Base-by-base conservation (phyloP, 1,284 basidiomycete genomes). In the Pisolithus thermaeus region DNA sequence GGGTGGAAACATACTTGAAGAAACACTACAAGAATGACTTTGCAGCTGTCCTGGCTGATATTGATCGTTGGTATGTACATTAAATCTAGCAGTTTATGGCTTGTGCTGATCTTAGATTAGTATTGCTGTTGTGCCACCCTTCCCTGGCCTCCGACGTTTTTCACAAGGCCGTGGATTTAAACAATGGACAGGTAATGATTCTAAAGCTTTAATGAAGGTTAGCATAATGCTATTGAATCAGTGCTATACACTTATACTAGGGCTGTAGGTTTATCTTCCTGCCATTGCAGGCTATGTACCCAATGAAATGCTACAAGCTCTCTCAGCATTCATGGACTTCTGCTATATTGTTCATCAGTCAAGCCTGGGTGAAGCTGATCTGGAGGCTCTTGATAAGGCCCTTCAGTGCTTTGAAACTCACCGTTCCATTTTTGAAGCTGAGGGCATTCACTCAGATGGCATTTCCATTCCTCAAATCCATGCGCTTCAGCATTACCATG, bases 211-310 rank as follows among this genome's bases (percentile, higher is more conserved):
- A 28, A 28, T 28, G 28, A 28, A 28, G 7, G 28, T 28, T 28
- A 28, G 28, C 28, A 28, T 28, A 28, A 7, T 28, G 28, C 28
- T 28, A 28, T 28, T 28, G 28, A 28, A 28, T 28, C 28, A 28
- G 28, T 5, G 28, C 4, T 28, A 28, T 28, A 28, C 2, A 28
- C 28, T 28, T 28, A 28, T 28, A 28, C 28, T 28, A 28, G 28
- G 7, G 28, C 7, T 28, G 28, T 28, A 56, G 53, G 50, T 56
- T 3, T 56, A 42, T 36, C 30, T 56, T 8, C 54, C 54, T 16
- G 54, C 55, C 12, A 55, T 65, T 7, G 57, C 23, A 8, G 55
- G 48, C 4, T 41, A 55, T 46, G 47, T 56, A 7, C 56, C 53
- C 16, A 20, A 40, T 20, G 12, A 47, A 27, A 56, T 55, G 53